Base-by-base conservation (phyloP, 495 filamentous ascomycete species). In the Hapsidospora chrysogenum region DNA sequence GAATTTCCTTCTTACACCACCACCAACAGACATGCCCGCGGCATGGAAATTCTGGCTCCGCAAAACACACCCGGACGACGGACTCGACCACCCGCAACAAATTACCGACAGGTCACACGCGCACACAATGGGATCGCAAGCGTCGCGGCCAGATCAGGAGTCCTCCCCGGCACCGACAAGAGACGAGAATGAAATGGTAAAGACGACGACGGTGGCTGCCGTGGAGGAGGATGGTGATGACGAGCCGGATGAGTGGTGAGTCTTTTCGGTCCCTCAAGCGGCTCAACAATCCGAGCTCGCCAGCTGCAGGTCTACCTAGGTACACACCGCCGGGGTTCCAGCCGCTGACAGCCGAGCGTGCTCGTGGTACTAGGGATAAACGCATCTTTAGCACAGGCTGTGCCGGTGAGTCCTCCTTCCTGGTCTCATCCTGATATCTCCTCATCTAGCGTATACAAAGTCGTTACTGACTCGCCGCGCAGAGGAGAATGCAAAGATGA, bases 301-400 rank as follows among this genome's bases (percentile, higher is more conserved):
- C n/a, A n/a, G n/a, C n/a, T n/a, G n/a, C n/a, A n/a, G n/a, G n/a
- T n/a, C n/a, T n/a, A n/a, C n/a, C n/a, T n/a, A n/a, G n/a, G n/a
- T n/a, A n/a, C n/a, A n/a, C n/a, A n/a, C n/a, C n/a, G n/a, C n/a
- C n/a, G n/a, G n/a, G 36, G 25, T 20, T 43, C 28, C 31, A 26
- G 33, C 34, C 29, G 10, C 31, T 8, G 8, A 17, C 15, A 29
- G 25, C 35, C 23, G 35, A 13, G 21, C 16, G 22, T 16, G 14
- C 8, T 22, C 16, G 4, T 11, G 3, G 4, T 27, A 40, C 42
- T 46, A 66, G 63, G 63, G 85, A 97, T 62, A 87, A 95, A 70
- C 71, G 89, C 47, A 97, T 97, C 49, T 89, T 82, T 60, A 94
- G 85, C 57, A 96, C 89, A 4, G 89, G 89, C 19, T 97, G 89